These are phyloP conservation scores for Amanita molliuscula DNA, from an alignment of 768 basidiomycete genomes.

Conservation along the genomic window DNA sequence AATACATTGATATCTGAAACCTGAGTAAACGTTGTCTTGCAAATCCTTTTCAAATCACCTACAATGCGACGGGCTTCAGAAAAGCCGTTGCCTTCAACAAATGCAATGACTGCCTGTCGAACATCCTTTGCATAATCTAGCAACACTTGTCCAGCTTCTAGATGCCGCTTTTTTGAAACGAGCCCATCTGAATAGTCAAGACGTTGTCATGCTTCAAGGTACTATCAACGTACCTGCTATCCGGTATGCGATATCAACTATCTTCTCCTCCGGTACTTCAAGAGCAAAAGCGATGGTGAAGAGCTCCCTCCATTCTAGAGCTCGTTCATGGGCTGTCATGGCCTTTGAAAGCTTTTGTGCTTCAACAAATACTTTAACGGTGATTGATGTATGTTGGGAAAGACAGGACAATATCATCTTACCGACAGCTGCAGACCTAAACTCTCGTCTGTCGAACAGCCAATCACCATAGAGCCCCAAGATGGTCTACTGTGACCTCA, in stretches of 20 bases:
- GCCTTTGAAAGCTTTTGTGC: constrained; percentile 59
- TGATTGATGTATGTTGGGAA: background rate
- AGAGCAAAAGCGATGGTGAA: constrained; percentile 67
- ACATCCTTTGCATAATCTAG: constrained; percentile 79
- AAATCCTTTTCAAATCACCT: constrained; percentile 6
- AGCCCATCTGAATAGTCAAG: constrained; percentile 58
- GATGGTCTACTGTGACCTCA: constrained; percentile 36
- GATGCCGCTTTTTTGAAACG: constrained; percentile 62
- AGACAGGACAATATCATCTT: constrained; percentile 8
- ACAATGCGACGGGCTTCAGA: constrained; percentile 88
- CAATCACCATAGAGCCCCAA: constrained; percentile 76
- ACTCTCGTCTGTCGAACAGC: constrained; percentile 79
- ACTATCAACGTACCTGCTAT: constrained; percentile 53
- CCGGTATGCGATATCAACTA: constrained; percentile 60
- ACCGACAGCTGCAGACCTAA: constrained; percentile 79
- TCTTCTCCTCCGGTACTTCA: constrained; percentile 39
- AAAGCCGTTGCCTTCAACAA: constrained; percentile 75
- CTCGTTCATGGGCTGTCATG: constrained; percentile 81
- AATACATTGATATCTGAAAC: constrained; percentile 49
- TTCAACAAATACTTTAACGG: constrained; percentile 39
- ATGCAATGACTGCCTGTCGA: constrained; percentile 61
- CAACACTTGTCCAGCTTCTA: constrained; percentile 74
- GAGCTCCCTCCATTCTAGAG: constrained; percentile 83
- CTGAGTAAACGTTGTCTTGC: background rate
- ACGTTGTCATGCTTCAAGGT: background rate